A percentile compares a stretch with the other conserved stretches of the same genome.
Conservation (phyloP, 345 rosid genomes). For the Bruguiera sexangula region DNA sequence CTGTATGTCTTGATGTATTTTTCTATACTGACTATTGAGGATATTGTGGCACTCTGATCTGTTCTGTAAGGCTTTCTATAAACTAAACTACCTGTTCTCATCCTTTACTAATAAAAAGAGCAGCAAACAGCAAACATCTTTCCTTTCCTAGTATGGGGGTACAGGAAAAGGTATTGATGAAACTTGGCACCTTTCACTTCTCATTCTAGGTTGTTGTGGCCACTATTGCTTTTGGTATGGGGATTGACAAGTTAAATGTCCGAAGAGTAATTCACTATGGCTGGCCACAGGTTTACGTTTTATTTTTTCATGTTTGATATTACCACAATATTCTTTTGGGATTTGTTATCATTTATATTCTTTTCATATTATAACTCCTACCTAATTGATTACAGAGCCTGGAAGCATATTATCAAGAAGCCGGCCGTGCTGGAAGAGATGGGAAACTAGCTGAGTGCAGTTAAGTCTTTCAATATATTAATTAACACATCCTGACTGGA, state of each 20-base stretch:
- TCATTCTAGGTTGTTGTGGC: slow-evolving; percentile 72
- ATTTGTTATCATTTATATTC: background rate
- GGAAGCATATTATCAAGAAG: slow-evolving; percentile 97
- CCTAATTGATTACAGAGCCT: slow-evolving; percentile 47
- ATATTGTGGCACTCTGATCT: background rate
- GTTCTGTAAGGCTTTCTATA: background rate
- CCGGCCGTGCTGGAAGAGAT: slow-evolving; percentile 98
- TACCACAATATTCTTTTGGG: background rate
- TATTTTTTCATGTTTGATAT: background rate
- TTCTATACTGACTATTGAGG: background rate
- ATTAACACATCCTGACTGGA: background rate
- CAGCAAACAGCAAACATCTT: background rate
- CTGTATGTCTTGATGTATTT: background rate
- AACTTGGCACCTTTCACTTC: background rate
- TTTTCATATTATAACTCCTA: background rate
- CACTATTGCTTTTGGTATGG: slow-evolving; percentile 95
- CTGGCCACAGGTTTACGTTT: slow-evolving; percentile 76
- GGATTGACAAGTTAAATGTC: slow-evolving; percentile 81
- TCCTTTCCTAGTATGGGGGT: background rate
- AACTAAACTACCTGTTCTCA: background rate
- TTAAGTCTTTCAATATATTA: slow-evolving; percentile 32
- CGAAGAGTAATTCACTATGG: slow-evolving; percentile 84
- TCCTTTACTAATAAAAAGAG: background rate
- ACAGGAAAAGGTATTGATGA: background rate
- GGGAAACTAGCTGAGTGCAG: slow-evolving; percentile 81